Percentiles rank a stretch among this genome's conserved stretches.
phyloP scores from a whole-genome alignment of 805 yeast genomes.

The Metschnikowia corniflorae region DNA sequence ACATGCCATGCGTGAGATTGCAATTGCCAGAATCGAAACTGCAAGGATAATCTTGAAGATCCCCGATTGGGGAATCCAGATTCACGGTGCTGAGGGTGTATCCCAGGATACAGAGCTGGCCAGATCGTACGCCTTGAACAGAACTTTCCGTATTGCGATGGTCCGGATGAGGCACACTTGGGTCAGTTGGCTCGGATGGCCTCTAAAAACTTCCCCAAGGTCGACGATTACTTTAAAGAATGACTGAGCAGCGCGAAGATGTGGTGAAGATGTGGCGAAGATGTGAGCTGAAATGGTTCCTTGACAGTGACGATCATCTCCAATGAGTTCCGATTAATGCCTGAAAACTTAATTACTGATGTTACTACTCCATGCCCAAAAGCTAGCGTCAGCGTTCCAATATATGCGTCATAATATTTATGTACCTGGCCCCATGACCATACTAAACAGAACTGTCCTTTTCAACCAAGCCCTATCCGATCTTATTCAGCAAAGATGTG shows the following conservation, averaged over 20 bases:
- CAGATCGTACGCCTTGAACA: conserved; percentile 45
- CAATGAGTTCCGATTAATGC: no score
- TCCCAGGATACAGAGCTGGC: conserved; percentile 60
- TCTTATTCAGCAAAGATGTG: no score
- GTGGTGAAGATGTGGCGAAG: conserved; percentile 23
- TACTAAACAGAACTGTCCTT: no score
- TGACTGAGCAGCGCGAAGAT: conserved; percentile 18
- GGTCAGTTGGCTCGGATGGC: conserved; percentile 52
- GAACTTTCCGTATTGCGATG: conserved; percentile 66
- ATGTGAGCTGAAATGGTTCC: conserved; percentile 14
- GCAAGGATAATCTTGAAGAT: conserved; percentile 52
- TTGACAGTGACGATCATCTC: neutral
- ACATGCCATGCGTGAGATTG: conserved; percentile 52
- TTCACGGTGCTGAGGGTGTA: conserved; percentile 63
- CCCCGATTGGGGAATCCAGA: conserved; percentile 60
- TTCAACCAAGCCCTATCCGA: no score
- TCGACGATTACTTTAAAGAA: conserved; percentile 33
- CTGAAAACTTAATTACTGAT: no score
- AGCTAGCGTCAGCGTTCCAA: no score
- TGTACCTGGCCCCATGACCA: no score
- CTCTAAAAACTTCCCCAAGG: conserved; percentile 33
- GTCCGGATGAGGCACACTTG: conserved; percentile 66
- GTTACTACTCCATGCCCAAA: no score
- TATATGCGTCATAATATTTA: no score
- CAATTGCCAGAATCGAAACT: conserved; percentile 61